Base-by-base conservation (phyloP, 2,329 filamentous ascomycete genomes). In the Berkeleyomyces basicola region DNA sequence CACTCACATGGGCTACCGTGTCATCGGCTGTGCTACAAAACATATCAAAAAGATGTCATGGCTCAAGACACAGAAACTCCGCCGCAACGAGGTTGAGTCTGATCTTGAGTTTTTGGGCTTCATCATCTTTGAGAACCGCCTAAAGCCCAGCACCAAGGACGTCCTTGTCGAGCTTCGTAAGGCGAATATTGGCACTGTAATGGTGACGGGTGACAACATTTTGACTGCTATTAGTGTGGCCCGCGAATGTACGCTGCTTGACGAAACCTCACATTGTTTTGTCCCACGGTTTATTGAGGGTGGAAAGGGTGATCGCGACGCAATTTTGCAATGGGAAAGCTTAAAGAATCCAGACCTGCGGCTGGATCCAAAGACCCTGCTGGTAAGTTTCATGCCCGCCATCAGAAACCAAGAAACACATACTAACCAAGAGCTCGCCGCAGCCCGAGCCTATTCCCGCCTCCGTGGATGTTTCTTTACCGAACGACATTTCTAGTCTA, bases 191-290 rank as follows among this genome's bases (percentile, higher is more conserved):
- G 83, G 89, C 43, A 86, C 87, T 37, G 84, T 96, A 60, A 99
- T 99, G 93, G 95, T 95, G 66, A 99, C 93, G 0, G 93, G 93
- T 39, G 93, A 99, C 76, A 99, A 99, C 68, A 97, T 97, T 66
- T 76, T 97, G 62, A 99, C 93, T 7, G 93, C 93, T 31, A 91
- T 99, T 70, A 96, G 91, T 69, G 93, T 99, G 62, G 92, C 90
- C 3, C 82, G 91, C 68, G 91, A 97, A 70, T 96, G 91, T 72
- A 82, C 85, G 49, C 77, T 99, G 63, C 85, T 97, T 67, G 84
- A 91, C 69, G 83, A 80, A 66, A 84, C 83, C 37, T 86, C 89
- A 0, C 90, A 95, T 68, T 97, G 93, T 73, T 99, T 96, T 71
- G 85, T 97, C 4, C 91, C 93, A 14, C 88, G 88, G 68, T 96